These are phyloP conservation scores for Acephala macrosclerotiorum DNA, from an alignment of 2,329 filamentous ascomycete species.

Conservation along the genomic window DNA sequence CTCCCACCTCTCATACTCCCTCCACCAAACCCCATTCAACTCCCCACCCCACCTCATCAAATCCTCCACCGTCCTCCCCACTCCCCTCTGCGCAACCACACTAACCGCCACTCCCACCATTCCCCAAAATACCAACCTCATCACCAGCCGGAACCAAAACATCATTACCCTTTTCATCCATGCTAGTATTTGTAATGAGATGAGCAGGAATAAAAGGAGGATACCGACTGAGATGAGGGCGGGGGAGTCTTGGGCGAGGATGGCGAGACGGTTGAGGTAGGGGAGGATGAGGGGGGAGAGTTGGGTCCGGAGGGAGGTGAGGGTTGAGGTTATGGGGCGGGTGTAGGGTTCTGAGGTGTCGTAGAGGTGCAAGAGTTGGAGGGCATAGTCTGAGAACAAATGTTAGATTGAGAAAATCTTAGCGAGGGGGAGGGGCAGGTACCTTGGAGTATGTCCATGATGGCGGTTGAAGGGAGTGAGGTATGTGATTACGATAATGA, in stretches of 20 bases:
- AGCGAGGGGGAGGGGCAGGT: background rate
- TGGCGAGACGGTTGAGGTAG: constrained; percentile 25
- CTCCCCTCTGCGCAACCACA: constrained; percentile 69
- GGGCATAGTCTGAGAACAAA: constrained; percentile 29
- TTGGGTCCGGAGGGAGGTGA: constrained; percentile 19
- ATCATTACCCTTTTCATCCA: constrained; percentile 76
- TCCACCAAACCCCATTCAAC: constrained; percentile 61
- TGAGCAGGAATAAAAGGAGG: constrained; percentile 66
- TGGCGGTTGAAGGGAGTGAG: background rate
- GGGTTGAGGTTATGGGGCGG: constrained; percentile 17
- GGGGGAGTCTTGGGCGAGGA: constrained; percentile 35
- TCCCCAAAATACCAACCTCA: constrained; percentile 71
- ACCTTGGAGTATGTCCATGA: constrained; percentile 37
- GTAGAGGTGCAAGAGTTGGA: constrained; percentile 31
- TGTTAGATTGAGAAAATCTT: background rate
- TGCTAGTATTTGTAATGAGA: constrained; percentile 69
- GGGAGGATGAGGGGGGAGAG: constrained; percentile 34
- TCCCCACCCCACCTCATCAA: constrained; percentile 55
- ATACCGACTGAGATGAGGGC: constrained; percentile 58
- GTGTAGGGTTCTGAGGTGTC: constrained; percentile 34
- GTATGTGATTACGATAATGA: background rate
- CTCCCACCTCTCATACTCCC: constrained; percentile 65
- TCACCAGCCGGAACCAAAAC: constrained; percentile 76
- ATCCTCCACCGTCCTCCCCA: constrained; percentile 70
- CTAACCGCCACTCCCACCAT: constrained; percentile 60